Percentiles rank a stretch among this genome's conserved stretches.
Evolutionary conservation across 495 filamentous ascomycete genomes (phyloP).

Genomic region (Penicillium bialowiezense): DNA sequence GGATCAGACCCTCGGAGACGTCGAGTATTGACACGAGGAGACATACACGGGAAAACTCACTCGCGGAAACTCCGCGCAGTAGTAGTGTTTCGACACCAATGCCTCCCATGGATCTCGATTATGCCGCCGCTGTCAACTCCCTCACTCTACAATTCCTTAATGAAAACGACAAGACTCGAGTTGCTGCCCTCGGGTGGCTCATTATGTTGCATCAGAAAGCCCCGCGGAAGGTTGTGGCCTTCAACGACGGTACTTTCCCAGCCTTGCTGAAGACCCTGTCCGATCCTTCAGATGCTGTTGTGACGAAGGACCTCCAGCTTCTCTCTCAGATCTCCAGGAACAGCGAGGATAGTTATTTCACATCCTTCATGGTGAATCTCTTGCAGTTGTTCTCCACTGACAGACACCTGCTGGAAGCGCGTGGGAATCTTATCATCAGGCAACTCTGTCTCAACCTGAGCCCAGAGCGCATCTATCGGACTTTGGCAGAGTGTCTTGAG

Average conservation of each 20-base stretch:
- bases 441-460: constrained; percentile 91
- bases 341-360: constrained; percentile 95
- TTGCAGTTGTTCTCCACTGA: constrained; percentile 95
- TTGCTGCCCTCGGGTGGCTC: constrained; percentile 91
- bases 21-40: constrained; percentile 28
- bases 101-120: constrained; percentile 73
- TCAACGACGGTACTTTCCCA: constrained; percentile 96
- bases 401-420: constrained; percentile 80
- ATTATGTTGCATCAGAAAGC: constrained; percentile 97
- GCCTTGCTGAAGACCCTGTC: constrained; percentile 95
- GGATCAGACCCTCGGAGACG: constrained; percentile 43
- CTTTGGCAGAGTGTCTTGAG: constrained; percentile 92
- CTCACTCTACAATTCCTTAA: constrained; percentile 93
- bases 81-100: constrained; percentile 42
- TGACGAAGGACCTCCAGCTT: constrained; percentile 90
- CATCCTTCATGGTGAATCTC: constrained; percentile 96
- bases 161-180: constrained; percentile 92
- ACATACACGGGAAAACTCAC: constrained; percentile 37
- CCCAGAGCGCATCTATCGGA: constrained; percentile 93
- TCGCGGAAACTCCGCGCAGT: constrained; percentile 47
- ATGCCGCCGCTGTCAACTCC: constrained; percentile 93
- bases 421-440: constrained; percentile 94
- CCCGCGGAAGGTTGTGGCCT: constrained; percentile 87
- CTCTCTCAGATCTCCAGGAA: constrained; percentile 94
- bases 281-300: constrained; percentile 92